Base-by-base conservation (phyloP, 192 early-diverging fungal species). In the Entomortierella parvispora region DNA sequence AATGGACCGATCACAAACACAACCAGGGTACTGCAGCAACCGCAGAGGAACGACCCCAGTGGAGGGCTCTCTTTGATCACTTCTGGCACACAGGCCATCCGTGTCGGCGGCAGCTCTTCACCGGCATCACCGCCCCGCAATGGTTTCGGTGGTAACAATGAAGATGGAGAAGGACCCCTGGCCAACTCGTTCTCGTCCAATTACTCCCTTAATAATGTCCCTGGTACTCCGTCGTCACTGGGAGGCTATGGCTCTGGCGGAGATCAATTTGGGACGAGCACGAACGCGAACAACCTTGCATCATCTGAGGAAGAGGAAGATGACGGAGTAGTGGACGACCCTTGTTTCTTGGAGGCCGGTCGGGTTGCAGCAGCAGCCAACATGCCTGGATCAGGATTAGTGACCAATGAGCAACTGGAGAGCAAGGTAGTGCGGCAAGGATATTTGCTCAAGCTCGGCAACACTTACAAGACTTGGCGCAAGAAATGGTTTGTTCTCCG, bases 401-500 rank as follows among this genome's bases (percentile, higher is more conserved):
- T 83, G 9, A 63, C 79, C 28, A 59, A 70, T 20, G 85, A 87
- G 53, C 83, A 81, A n/a, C 44, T 71, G 33, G 68, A 72, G 11
- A 87, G 81, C 61, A 66, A 78, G 22, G 85, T 87, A 0, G 59
- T 88, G 12, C 75, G 83, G 40, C 78, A 86, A 54, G 87, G 85
- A 1, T 85, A 85, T 66, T 47, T 88, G 9, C 49, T 84, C 47
- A 88, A 88, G 51, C 63, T 88, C 0, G 82, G 83, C 20, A 80
- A 84, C 29, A 83, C 60, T 12, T 82, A 83, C 61, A 88, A 85
- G 81, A 84, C 71, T 22, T 90, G 88, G 88, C 82, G 82, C 54
- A 90, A 87, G 57, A 82, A 87, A 49, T 90, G 85, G 88, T 90
- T 90, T 75, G 88, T 88, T 8, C 62, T 90, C 14, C 63, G 87